Conservation (phyloP, 495 filamentous ascomycete genomes). For the Aspergillus bertholletiae region DNA sequence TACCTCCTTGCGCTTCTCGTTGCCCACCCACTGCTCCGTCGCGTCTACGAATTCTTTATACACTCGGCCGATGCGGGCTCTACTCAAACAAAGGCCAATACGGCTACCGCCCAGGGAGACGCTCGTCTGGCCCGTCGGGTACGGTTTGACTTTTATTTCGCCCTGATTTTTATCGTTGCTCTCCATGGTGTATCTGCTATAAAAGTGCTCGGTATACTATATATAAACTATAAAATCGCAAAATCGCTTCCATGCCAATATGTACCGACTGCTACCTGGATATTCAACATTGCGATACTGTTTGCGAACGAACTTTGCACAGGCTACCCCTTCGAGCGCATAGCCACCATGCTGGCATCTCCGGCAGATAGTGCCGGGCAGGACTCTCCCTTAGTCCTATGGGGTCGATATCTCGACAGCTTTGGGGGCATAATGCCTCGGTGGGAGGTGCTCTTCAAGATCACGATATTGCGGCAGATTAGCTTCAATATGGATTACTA, state of each 20-base stretch:
- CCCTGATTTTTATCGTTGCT: conserved; percentile 67
- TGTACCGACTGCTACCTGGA: conserved; percentile 78
- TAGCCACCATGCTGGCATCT: conserved; percentile 52
- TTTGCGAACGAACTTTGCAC: conserved; percentile 84
- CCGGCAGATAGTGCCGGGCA: conserved; percentile 22
- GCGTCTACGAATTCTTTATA: conserved; percentile 54
- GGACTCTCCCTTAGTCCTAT: conserved; percentile 43
- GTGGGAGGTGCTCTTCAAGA: conserved; percentile 96
- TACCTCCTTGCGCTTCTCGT: conserved; percentile 67
- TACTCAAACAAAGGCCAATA: conserved; percentile 10
- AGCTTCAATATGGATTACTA: conserved; percentile 98
- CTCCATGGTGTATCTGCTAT: conserved; percentile 82
- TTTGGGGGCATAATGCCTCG: conserved; percentile 77
- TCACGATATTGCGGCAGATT: conserved; percentile 88
- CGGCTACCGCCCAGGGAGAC: conserved; percentile 50
- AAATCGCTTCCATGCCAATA: conserved; percentile 62
- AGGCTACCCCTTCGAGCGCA: conserved; percentile 68
- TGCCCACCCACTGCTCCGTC: conserved; percentile 74
- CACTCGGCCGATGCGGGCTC: conserved; percentile 4
- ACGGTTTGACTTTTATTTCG: conserved; percentile 81
- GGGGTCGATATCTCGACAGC: conserved; percentile 66
- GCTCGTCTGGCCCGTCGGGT: conserved; percentile 70
- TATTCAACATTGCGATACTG: conserved; percentile 82
- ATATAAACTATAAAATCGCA: conserved; percentile 75
- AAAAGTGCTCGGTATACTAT: conserved; percentile 79